These are phyloP conservation scores for Purpureocillium lavendulum DNA, from an alignment of 2,329 filamentous ascomycete genomes.

Conservation along the genomic window DNA sequence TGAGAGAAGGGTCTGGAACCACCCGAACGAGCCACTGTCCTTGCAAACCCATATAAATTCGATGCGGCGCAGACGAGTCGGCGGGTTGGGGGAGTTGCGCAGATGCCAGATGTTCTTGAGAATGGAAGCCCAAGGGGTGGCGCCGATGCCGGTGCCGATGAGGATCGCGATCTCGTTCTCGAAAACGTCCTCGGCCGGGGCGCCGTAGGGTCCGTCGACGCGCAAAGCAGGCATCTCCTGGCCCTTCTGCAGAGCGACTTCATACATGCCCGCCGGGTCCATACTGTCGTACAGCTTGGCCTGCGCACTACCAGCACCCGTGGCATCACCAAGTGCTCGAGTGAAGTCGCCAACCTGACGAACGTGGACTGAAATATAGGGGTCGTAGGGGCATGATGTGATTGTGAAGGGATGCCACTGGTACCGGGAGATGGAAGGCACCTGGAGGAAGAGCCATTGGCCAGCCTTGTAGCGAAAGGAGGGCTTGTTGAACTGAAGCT, in stretches of 20 bases:
- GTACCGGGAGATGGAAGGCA: slow-evolving; percentile 76
- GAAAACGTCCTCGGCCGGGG: slow-evolving; percentile 95
- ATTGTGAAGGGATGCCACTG: slow-evolving; percentile 99
- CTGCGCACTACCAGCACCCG: slow-evolving; percentile 85
- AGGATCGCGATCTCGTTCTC: slow-evolving; percentile 83
- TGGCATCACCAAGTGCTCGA: slow-evolving; percentile 80
- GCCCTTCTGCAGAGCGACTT: slow-evolving; percentile 88
- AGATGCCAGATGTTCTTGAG: slow-evolving; percentile 98
- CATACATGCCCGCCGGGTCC: slow-evolving; percentile 94
- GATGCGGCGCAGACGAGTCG: slow-evolving; percentile 80
- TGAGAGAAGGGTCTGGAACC: slow-evolving; percentile 94
- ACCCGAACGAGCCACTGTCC: slow-evolving; percentile 92
- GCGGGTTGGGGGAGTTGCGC: slow-evolving; percentile 81
- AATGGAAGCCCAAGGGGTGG: slow-evolving; percentile 80
- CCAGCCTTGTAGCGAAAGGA: slow-evolving; percentile 97
- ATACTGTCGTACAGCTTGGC: slow-evolving; percentile 83
- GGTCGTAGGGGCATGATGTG: slow-evolving; percentile 93
- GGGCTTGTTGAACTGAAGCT: slow-evolving; percentile 94
- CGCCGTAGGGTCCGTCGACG: slow-evolving; percentile 93
- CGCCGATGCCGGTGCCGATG: slow-evolving; percentile 79
- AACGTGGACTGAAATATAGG: slow-evolving; percentile 89
- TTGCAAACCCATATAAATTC: slow-evolving; percentile 99
- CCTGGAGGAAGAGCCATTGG: slow-evolving; percentile 95
- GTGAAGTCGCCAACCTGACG: slow-evolving; percentile 97
- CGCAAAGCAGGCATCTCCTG: slow-evolving; percentile 85